Base-by-base conservation (phyloP, 305 asterid genomes). In the Fraxinus dipetala region DNA sequence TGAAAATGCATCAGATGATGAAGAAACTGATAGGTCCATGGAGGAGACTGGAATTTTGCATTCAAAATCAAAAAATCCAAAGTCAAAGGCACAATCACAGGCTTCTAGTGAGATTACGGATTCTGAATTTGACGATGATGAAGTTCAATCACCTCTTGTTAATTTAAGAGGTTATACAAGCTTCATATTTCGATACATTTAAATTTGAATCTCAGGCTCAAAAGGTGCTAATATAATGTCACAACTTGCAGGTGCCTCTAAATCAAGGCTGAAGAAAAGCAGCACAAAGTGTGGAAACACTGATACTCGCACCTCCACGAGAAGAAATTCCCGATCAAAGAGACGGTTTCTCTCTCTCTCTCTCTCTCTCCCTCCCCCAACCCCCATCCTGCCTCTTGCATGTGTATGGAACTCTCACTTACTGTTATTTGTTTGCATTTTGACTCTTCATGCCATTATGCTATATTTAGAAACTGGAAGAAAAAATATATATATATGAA, bases 71-170 rank as follows among this genome's bases (percentile, higher is more conserved):
- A 83, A 32, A 83, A 13, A 70, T 43, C 77, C 80, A 8, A 86
- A 83, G 85, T 82, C 89, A 69, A 87, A 84, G 83, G 78, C 83
- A 78, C 48, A 65, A 76, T 87, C 98, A 67, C 85, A 83, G 81
- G 90, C 84, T 85, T 85, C 92, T 8, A 89, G 98, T 78, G 92
- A 87, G 86, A 82, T 87, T 85, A 84, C 95, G 22, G 92, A 87
- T 79, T 22, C 85, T 80, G 92, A 87, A 72, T 11, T 72, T 85
- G 90, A 83, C 56, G 96, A 89, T 65, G 89, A 87, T 72, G 99
- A 94, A 90, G 92, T 90, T 87, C 93, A 91, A 83, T 93, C 94
- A 0, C 87, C 91, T 75, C 78, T 22, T 65, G 84, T 69, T 79
- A 85, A 45, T 78, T 82, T 13, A 67, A 85, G 72, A 91, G 97